Base-by-base conservation (phyloP, 176 grass and related monocot genomes). In the Alloteropsis semialata region DNA sequence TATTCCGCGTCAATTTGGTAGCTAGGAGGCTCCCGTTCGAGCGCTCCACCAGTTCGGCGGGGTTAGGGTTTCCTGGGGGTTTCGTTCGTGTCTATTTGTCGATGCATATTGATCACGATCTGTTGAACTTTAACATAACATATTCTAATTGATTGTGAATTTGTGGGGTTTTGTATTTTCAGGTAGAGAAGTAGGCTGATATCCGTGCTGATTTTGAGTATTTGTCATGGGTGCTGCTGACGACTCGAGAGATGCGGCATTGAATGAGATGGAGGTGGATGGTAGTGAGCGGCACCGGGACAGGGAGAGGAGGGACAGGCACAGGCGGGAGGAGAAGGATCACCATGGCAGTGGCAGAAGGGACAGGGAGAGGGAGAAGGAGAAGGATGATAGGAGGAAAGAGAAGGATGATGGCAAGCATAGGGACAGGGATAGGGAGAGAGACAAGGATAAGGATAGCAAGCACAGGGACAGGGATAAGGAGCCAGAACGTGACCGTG, bases 251-350 rank as follows among this genome's bases (percentile, higher is more conserved):
- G 88, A 91, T 70, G 69, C 45, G 62, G 84, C 78, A 8, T 59
- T 67, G 62, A 87, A 81, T 1, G 92, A 87, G 43, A 82, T 94
- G 74, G 76, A 84, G 24, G 53, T 93, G n/a, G 88, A 88, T 5
- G 85, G 71, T 11, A 72, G 75, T 32, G 88, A 90, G 29, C 48
- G 84, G 42, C 81, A 84, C 32, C 82, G 77, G 49, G 76, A 86
- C 36, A 88, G 58, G 80, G 91, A 93, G 63, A 88, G 81, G 81
- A 90, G 81, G 78, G 90, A 87, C 25, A 83, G 79, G 0, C 84
- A 78, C 74, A 78, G 66, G 74, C 82, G 84, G 67, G 85, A 87
- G 57, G 92, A 91, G 41, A 91, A 76, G 81, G 85, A 87, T 12
- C 36, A 88, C 75, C 58, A 67, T 79, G 82, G 77, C 13, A 77